Conservation (phyloP, 139 green algal genomes). For the Zygnema cylindricum region DNA sequence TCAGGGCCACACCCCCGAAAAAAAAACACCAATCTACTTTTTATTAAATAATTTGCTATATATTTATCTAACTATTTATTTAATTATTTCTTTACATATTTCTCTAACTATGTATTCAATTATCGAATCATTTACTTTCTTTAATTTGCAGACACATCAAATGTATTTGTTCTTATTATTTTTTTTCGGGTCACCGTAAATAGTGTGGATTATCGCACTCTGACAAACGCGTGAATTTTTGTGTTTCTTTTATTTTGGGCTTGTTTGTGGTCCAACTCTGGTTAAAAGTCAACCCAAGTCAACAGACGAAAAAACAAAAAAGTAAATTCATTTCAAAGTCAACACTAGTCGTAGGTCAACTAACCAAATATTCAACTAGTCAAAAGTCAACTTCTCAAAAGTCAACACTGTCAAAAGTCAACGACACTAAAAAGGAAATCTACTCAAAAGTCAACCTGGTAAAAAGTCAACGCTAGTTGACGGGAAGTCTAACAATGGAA, state of each 20-base stretch:
- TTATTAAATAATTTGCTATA: not conserved
- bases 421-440: not conserved
- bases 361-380: not conserved
- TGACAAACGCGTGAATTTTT: no score
- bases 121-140: no score
- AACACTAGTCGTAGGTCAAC: not conserved
- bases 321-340: not conserved
- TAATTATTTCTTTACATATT: not conserved
- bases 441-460: not conserved
- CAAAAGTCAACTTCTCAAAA: not conserved
- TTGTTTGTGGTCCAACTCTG: no score
- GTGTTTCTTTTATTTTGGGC: no score
- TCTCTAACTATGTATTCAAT: no score
- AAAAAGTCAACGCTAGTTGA: not conserved
- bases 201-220: no score
- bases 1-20: no score
- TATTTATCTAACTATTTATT: not conserved
- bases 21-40: not conserved
- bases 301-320: no score
- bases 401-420: not conserved
- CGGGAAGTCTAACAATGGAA: not conserved
- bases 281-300: no score
- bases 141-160: no score
- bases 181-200: no score
- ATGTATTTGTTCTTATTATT: no score